Evolutionary conservation across 345 rosid genomes (phyloP).

Genomic region (Hevea brasiliensis): DNA sequence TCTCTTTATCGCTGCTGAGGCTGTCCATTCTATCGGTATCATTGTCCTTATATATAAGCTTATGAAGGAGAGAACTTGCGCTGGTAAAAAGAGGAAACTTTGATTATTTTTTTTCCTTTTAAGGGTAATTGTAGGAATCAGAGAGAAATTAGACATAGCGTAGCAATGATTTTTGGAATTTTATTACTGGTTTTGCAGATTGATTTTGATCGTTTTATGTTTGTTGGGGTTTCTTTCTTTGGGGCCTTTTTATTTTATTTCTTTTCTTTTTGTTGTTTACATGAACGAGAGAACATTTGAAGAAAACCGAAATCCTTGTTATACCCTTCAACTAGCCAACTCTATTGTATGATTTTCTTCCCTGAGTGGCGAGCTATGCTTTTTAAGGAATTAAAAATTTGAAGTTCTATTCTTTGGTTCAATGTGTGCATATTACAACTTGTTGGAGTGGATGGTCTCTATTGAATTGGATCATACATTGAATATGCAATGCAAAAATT

Average conservation of each 20-base stretch:
- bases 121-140: slow-evolving; percentile 7
- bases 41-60: slow-evolving; percentile 90
- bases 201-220: background rate
- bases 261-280: background rate
- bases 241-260: too few species aligned
- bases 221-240: background rate
- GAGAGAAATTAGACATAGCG: background rate
- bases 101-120: background rate
- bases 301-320: background rate
- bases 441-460: background rate
- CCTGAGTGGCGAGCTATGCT: background rate
- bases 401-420: background rate
- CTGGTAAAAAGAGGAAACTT: slow-evolving; percentile 46
- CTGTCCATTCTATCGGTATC: slow-evolving; percentile 95
- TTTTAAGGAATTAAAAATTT: background rate
- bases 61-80: slow-evolving; percentile 94
- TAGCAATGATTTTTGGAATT: background rate
- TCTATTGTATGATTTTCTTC: background rate
- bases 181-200: background rate
- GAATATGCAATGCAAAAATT: background rate
- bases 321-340: background rate
- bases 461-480: background rate
- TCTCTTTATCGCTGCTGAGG: slow-evolving; percentile 98
- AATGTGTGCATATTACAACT: background rate
- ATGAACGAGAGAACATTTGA: background rate